Base-by-base conservation (phyloP, 2,329 filamentous ascomycete species). In the Fusarium brachygibbosum region DNA sequence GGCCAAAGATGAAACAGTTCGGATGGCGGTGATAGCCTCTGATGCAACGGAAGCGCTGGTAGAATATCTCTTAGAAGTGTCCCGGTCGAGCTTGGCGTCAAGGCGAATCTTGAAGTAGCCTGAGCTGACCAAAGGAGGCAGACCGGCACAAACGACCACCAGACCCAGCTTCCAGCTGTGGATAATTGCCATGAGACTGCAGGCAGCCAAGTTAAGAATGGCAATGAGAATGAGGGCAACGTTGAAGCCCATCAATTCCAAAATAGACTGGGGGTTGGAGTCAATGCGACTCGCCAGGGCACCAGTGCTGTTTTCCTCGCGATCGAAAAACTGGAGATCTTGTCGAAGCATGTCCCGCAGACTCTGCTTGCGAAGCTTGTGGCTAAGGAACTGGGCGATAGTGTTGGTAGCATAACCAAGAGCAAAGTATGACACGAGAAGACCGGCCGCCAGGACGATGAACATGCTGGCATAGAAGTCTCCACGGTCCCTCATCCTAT, bases 391-490 rank as follows among this genome's bases (percentile, higher is more conserved):
- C 60, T 79, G 78, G 25, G 73, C 69, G 21, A 75, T 48, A 7
- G 71, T 62, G 57, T 81, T 82, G 16, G 79, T 77, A 3, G 74
- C 45, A 58, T 72, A 80, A 3, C 81, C 81, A 35, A 82, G 68
- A 11, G 69, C 45, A 45, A 80, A 80, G 68, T 87, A 87, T 12
- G 79, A 76, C 1, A 85, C 46, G 1, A 84, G 76, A n/a, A 79
- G 78, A 4, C 79, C 83, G 5, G 79, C 76, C 5, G 85, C 84
- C 37, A 86, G 69, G 2, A 86, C 79, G 44, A 86, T 82, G 64
- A 88, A 88, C 85, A 88, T 87, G 52, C 82, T 77, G 0, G 85
- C 82, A 76, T 80, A 87, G 69, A 87, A 87, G 70, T 88, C 81
- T 11, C 84, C 86, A 1, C 73, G 72, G 3, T 75, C 63, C 8